Percentiles rank a stretch among this genome's conserved stretches.
phyloP scores from a whole-genome alignment of 352 stramenopile species.

The Phytophthora kernoviae region DNA sequence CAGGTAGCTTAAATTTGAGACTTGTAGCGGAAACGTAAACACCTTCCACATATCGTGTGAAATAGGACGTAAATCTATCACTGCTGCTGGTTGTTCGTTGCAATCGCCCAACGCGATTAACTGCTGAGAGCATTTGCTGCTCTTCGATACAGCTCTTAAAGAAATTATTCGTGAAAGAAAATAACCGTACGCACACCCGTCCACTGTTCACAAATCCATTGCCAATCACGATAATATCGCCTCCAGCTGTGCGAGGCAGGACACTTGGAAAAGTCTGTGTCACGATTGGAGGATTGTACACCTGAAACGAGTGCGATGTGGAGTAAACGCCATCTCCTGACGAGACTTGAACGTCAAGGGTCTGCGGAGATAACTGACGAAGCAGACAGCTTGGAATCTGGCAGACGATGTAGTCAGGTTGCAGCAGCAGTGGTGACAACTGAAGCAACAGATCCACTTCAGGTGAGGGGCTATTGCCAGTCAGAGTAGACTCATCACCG shows the following conservation, averaged over 20 bases:
- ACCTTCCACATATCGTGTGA: slow-evolving; percentile 42
- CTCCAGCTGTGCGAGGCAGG: slow-evolving; percentile 59
- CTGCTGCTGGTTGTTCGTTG: slow-evolving; percentile 25
- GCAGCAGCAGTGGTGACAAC: slow-evolving; percentile 57
- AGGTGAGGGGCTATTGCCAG: slow-evolving; percentile 7
- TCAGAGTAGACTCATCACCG: not conserved
- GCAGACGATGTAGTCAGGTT: slow-evolving; percentile 46
- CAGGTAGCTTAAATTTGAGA: slow-evolving; percentile 47
- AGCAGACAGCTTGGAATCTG: slow-evolving; percentile 27
- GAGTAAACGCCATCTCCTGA: slow-evolving; percentile 67
- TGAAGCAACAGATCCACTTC: slow-evolving; percentile 70
- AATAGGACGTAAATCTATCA: slow-evolving; percentile 48
- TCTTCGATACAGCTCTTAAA: slow-evolving; percentile 38
- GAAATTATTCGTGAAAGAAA: slow-evolving; percentile 39
- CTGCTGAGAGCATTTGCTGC: slow-evolving; percentile 24
- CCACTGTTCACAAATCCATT: slow-evolving; percentile 49
- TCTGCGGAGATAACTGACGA: slow-evolving; percentile 32
- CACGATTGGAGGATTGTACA: slow-evolving; percentile 55
- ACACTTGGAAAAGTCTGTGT: slow-evolving; percentile 47
- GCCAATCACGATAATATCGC: slow-evolving; percentile 52
- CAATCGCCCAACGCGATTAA: slow-evolving; percentile 40
- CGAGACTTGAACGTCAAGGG: slow-evolving; percentile 61
- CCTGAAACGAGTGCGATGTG: slow-evolving; percentile 36
- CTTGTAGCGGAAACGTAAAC: slow-evolving; percentile 43
- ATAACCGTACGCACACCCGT: slow-evolving; percentile 50